Base-by-base conservation (phyloP, 305 asterid species). In the Rubia tinctorum region DNA sequence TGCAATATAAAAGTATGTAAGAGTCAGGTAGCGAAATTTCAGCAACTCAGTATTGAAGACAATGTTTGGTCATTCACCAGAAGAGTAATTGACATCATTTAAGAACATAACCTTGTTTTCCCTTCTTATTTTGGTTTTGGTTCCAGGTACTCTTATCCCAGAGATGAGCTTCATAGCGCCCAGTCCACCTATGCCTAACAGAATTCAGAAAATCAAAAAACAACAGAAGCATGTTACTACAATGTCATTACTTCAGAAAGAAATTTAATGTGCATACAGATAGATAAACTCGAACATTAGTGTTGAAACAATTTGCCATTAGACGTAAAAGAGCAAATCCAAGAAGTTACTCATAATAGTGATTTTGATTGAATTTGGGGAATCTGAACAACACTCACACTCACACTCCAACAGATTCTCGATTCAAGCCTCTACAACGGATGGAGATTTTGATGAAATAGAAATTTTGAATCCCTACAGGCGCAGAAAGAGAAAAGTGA, bases 101-200 rank as follows among this genome's bases (percentile, higher is more conserved):
- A 39, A 66, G 27, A 7, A 68, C 39, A 60, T 66, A 37, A 94
- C 99, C 99, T 95, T 95, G 99, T 82, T 95, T 95, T 78, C 99
- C 99, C 82, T 95, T 95, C 86, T 95, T 95, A 76, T 95, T 95
- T 75, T 95, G 99, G 80, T 89, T 95, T 74, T 95, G 98, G 83
- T 95, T 95, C 99, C 99, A 95, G 71, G 99, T 95, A 79, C 93
- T 95, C 86, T 92, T 95, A 82, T 95, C 99, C 99, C 99, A 95
- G 72, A 95, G 94, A 85, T 95, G 99, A 66, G 99, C 99, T 84
- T 95, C 99, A 81, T 95, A 95, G 71, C 99, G 95, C 76, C 99
- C 99, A 45, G 99, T 95, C 99, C 99, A 95, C 68, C 99, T 85
- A 86, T 95, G 99, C 94, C 99, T 95, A 76, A 23, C 30, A 49